Percentiles rank a stretch among this genome's conserved stretches.
Evolutionary conservation across 805 yeast species (phyloP).

Genomic region (Danielia oregonensis): DNA sequence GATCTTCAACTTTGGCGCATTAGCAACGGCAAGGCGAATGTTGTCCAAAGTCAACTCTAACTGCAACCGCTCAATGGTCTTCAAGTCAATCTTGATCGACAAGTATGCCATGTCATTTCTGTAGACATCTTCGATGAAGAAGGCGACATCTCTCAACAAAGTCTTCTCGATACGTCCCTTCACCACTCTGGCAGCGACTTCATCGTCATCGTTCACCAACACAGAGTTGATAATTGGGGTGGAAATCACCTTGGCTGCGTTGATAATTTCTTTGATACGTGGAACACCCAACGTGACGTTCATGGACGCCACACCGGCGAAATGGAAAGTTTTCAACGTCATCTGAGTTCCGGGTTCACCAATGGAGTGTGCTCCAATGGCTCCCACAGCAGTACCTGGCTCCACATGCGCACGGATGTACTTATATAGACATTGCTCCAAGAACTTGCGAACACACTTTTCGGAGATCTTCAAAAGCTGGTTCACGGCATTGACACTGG

Average conservation of each 20-base stretch:
- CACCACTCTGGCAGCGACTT: slow-evolving; percentile 97
- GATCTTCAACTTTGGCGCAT: slow-evolving; percentile 88
- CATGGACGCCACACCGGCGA: slow-evolving; percentile 96
- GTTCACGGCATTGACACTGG: slow-evolving; percentile 43
- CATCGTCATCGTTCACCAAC: slow-evolving; percentile 88
- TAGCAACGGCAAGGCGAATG: slow-evolving; percentile 74
- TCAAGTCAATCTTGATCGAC: slow-evolving; percentile 75
- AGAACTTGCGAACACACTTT: slow-evolving; percentile 56
- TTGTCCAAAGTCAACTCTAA: slow-evolving; percentile 84
- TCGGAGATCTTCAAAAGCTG: slow-evolving; percentile 68
- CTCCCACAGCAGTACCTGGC: slow-evolving; percentile 99
- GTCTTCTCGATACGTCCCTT: slow-evolving; percentile 97
- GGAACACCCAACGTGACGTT: slow-evolving; percentile 97
- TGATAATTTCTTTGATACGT: slow-evolving; percentile 95
- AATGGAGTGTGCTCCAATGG: slow-evolving; percentile 97
- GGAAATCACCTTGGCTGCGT: slow-evolving; percentile 91
- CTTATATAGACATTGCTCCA: slow-evolving; percentile 73
- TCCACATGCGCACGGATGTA: slow-evolving; percentile 90
- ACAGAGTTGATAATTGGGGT: slow-evolving; percentile 96
- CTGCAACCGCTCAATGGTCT: slow-evolving; percentile 84
- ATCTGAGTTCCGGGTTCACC: slow-evolving; percentile 99
- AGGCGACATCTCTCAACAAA: slow-evolving; percentile 77
- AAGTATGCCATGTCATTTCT: slow-evolving; percentile 72
- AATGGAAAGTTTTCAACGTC: slow-evolving; percentile 97
- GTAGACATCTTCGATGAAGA: slow-evolving; percentile 90